Base-by-base conservation (phyloP, 2,329 filamentous ascomycete genomes). In the Aspergillus melleus region DNA sequence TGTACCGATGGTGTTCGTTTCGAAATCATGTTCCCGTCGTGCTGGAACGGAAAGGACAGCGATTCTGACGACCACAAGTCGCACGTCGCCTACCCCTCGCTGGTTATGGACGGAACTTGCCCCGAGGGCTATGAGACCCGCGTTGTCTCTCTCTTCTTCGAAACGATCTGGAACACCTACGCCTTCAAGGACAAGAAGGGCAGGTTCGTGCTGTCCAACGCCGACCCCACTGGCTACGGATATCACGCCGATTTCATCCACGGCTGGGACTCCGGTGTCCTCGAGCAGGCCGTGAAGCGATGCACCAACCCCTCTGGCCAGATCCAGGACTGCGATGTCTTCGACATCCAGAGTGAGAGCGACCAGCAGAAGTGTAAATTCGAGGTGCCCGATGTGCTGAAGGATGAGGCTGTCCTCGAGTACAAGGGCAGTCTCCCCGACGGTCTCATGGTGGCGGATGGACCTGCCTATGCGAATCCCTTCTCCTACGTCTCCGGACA, bases 21-120 rank as follows among this genome's bases (percentile, higher is more conserved):
- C 49, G 92, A 96, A 76, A 77, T 96, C 60, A 91, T 91, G 84
- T 96, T 96, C 78, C 91, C 91, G 0, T 92, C 89, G 1, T 96
- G 92, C 84, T 96, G 92, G 89, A 90, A 95, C 68, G 90, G 91
- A 54, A 83, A 86, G 67, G 82, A 88, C 63, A 64, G 79, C 11
- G 83, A 85, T 66, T 79, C 81, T 2, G 20, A 65, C 0, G 80
- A 88, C 68, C 83, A 88, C 76, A 80, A 80, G 63, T 81, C 79
- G 32, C 86, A 97, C 72, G 84, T 96, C 62, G 89, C 89, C 4
- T 97, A 92, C 74, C 91, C 92, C 1, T 83, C 86, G 66, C 80
- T 89, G 12, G 88, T 96, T 68, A 90, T 91, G 78, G 86, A 86
- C 64, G 92, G 93, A 32, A 80, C 80, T 42, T 96, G 92, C 76